Evolutionary conservation across 169 alveolate genomes (phyloP).

Genomic region (Cyclospora cayetanensis): DNA sequence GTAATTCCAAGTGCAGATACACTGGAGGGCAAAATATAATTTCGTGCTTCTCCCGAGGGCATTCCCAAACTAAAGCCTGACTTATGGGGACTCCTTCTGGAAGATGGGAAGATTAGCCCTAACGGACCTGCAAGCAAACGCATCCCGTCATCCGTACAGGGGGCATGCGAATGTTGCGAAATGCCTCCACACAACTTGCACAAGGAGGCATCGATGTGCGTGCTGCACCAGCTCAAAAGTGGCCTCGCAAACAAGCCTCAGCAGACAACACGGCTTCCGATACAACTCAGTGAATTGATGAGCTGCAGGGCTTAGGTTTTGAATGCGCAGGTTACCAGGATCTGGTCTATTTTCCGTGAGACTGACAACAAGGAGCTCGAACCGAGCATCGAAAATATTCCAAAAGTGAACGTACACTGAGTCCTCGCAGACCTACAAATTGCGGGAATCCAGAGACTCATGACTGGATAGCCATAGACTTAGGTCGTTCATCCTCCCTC

Average conservation of each 20-base stretch:
- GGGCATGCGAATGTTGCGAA: neutral
- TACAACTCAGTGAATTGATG: neutral
- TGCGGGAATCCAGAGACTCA: slow-evolving; percentile 43
- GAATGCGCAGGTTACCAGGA: neutral
- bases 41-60: neutral
- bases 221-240: too few species aligned
- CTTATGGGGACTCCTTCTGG: slow-evolving; percentile 25
- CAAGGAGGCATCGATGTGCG: too few species aligned
- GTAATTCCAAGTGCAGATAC: slow-evolving; percentile 46
- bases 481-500: too few species aligned
- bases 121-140: slow-evolving; percentile 35
- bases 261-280: too few species aligned
- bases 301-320: neutral
- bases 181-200: too few species aligned
- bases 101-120: slow-evolving; percentile 46
- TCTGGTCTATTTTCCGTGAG: neutral
- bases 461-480: too few species aligned
- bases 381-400: slow-evolving; percentile 47
- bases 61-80: slow-evolving; percentile 34
- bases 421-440: slow-evolving; percentile 63
- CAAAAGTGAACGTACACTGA: slow-evolving; percentile 58
- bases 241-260: too few species aligned
- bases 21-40: slow-evolving; percentile 47
- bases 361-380: slow-evolving; percentile 57
- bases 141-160: too few species aligned